These are phyloP conservation scores for Coemansia sp. DNA, from an alignment of 192 early-diverging fungal genomes.

Conservation along the genomic window DNA sequence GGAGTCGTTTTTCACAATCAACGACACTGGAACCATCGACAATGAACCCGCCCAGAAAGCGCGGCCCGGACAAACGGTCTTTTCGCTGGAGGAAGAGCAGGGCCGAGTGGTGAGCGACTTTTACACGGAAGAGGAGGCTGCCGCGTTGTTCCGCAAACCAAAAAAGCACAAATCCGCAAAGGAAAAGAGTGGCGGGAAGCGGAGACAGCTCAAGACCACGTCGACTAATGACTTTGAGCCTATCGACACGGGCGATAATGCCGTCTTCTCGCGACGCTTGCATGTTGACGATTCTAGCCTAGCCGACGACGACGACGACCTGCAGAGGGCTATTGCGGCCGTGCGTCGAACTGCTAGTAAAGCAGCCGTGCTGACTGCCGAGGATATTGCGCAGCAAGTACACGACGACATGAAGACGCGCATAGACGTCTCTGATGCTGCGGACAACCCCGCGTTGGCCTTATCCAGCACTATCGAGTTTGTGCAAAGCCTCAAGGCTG, in stretches of 20 bases:
- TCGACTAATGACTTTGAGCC: conserved; percentile 20
- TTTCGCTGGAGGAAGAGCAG: conserved; percentile 12
- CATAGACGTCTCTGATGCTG: conserved; percentile 39
- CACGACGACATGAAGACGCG: conserved; percentile 21
- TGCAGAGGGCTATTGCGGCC: conserved; percentile 79
- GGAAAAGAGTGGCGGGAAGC: too few species aligned
- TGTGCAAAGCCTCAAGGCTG: conserved; percentile 60
- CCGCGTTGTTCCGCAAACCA: conserved; percentile 73
- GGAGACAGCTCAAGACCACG: conserved; percentile 21
- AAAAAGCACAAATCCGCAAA: conserved; percentile 57
- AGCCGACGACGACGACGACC: conserved; percentile 93
- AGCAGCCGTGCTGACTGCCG: conserved; percentile 27
- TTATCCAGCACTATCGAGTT: conserved; percentile 89
- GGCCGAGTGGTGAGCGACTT: conserved; percentile 77
- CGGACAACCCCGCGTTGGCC: conserved; percentile 48
- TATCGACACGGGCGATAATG: background rate
- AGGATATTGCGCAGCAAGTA: conserved; percentile 16
- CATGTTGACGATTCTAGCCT: conserved; percentile 57
- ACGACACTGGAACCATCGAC: conserved; percentile 51
- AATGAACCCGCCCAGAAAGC: conserved; percentile 10
- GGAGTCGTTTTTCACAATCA: conserved; percentile 54
- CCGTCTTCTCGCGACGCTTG: conserved; percentile 6
- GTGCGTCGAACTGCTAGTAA: conserved; percentile 58
- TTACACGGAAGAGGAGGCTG: conserved; percentile 85
- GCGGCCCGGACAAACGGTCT: background rate